Evolutionary conservation across 495 filamentous ascomycete genomes (phyloP), one percentile per base, ranked within the genome.

Genomic region (Lepraria neglecta): DNA sequence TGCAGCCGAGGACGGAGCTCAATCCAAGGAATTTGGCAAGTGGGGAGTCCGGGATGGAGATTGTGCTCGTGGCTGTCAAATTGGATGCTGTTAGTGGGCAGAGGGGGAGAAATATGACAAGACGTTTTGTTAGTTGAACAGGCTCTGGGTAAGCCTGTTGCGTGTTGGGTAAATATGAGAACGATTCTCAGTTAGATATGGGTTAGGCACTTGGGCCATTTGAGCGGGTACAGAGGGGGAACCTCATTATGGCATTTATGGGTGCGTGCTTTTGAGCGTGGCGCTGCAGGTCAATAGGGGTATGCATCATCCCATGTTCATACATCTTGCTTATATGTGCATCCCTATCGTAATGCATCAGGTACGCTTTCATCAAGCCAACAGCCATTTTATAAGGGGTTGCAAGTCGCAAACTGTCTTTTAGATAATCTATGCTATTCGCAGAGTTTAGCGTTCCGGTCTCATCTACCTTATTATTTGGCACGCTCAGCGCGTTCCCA

Each of bases 51-150:
- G 75, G 63, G 44, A 74, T 79, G 67, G 83, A 82, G 59, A 79
- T 92, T 11, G 79, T 91, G 52, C 73, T 97, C 35, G 77, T 86
- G 14, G 89, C 85, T 4, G 90, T 95, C 17, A 92, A 91, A 73
- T 58, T 97, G 43, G 89, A 96, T 60, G 87, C 87, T 0, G 82
- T 85, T 66, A 87, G 79, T 40, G 78, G 77, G 6, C 82, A 92
- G 71, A 76, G 78, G 62, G 79, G 76, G 30, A 81, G 91, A 68
- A 97, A 96, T 75, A 73, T 71, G 62, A 67, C 75, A 61, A 78
- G 89, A 68, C 74, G 69, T 7, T 97, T 96, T 72, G 72, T 97
- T 67, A 56, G 60, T 28, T 65, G 54, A 62, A 1, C 11, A n/a
- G 54, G 17, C 1, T 45, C 3, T 2, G 27, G 10, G n/a, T 38